Percentiles rank a stretch among this genome's conserved stretches.
Conservation (phyloP, 371 early-diverging fungal genomes). For the Mucor sp. region DNA sequence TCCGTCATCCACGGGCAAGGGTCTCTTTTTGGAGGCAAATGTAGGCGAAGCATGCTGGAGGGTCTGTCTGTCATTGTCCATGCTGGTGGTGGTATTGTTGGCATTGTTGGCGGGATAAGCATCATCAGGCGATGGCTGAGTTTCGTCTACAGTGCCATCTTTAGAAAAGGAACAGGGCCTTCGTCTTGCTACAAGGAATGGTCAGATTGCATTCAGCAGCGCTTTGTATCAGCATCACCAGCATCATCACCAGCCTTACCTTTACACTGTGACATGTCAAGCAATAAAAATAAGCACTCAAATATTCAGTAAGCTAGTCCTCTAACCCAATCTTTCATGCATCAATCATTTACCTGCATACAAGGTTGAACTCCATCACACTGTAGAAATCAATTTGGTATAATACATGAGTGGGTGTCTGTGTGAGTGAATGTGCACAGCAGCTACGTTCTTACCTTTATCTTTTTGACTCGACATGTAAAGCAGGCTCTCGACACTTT, state of each 20-base stretch:
- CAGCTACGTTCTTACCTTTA: conserved; percentile 33
- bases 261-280: conserved; percentile 1
- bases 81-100: not conserved
- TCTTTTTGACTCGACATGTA: conserved; percentile 53
- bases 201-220: too few species aligned
- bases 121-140: conserved; percentile 14
- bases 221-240: not conserved
- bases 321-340: not conserved
- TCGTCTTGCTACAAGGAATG: conserved; percentile 15
- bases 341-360: conserved; percentile 46
- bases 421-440: too few species aligned
- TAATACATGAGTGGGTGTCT: too few species aligned
- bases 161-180: conserved; percentile 33
- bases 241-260: not conserved
- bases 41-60: not conserved
- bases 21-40: not conserved
- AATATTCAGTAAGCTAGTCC: not conserved
- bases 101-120: not conserved
- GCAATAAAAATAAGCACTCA: not conserved
- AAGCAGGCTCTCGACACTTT: conserved; percentile 52
- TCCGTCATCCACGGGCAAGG: not conserved
- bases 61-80: not conserved
- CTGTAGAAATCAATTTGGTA: conserved; percentile 22
- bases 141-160: conserved; percentile 22
- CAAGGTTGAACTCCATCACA: conserved; percentile 32